Evolutionary conservation across 192 early-diverging fungal genomes (phyloP), one percentile per base, ranked within the genome.

Genomic region (Dissophora globulifera): DNA sequence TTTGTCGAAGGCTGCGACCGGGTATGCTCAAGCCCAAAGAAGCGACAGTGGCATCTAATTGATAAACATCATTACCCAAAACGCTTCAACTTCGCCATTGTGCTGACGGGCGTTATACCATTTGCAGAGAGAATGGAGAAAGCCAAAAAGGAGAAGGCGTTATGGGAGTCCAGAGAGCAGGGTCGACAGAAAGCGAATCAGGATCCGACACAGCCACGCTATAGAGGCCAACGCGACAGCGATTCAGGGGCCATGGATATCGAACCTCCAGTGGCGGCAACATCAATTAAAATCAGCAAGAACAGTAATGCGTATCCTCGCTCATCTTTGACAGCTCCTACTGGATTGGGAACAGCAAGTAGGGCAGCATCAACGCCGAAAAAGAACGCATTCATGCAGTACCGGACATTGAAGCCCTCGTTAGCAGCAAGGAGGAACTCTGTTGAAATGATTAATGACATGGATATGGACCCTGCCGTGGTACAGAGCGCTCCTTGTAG

Each of bases 11-110:
- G 62, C 1, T 88, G 86, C 48, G 53, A 69, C 5, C 67, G 76
- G 30, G n/a, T 63, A 1, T 86, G 85, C 47, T 65, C 53, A 1
- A 56, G 60, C 1, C 58, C 75, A n/a, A 49, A 56, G 19, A 82
- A 69, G 57, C 62, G 86, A 26, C 67, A 75, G 31, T 30, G 74
- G 25, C 86, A 88, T 61, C 46, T 86, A 33, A 83, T 88, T 49
- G 83, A 84, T 26, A 83, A 85, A 27, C 86, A 88, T 45, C 35
- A 75, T 4, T 88, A 86, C 50, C 81, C 86, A 13, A 78, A 56
- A 35, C 59, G 54, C 22, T 88, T 84, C 67, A 79, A 84, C 11
- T 88, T 88, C 68, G 62, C 62, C 5, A 61, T 87, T 19, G 62
- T 79, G 11, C 19, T 67, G 8, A 82, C 78, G 2, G 85, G 85